Conservation (phyloP, 2,329 filamentous ascomycete genomes). For the Zasmidium citrigriseum region DNA sequence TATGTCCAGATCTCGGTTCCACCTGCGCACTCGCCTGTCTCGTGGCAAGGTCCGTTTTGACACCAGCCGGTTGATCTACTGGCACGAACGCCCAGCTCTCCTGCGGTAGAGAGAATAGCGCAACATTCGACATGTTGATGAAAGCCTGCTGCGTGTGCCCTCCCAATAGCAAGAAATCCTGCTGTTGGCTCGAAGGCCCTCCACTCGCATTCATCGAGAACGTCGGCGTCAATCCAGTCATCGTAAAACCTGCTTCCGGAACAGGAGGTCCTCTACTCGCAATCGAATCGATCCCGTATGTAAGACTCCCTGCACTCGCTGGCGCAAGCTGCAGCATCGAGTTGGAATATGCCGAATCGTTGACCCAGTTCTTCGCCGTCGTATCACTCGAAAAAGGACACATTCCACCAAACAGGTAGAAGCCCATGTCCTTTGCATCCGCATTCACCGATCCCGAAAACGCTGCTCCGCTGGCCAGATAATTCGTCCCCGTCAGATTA, state of each 20-base stretch:
- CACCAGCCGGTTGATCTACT: slow-evolving; percentile 52
- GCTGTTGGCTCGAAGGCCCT: slow-evolving; percentile 63
- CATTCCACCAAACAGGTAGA: slow-evolving; percentile 89
- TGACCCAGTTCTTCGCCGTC: slow-evolving; percentile 59
- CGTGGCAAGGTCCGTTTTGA: slow-evolving; percentile 58
- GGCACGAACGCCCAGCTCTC: slow-evolving; percentile 81
- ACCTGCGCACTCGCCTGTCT: slow-evolving; percentile 50
- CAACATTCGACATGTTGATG: slow-evolving; percentile 91
- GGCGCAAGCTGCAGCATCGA: slow-evolving; percentile 69
- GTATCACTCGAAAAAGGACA: slow-evolving; percentile 60
- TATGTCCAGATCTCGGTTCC: slow-evolving; percentile 86
- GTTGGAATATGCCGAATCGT: slow-evolving; percentile 75
- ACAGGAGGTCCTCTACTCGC: slow-evolving; percentile 65
- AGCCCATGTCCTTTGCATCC: slow-evolving; percentile 53
- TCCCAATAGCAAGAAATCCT: slow-evolving; percentile 78
- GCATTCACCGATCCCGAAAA: slow-evolving; percentile 66
- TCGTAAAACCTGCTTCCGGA: slow-evolving; percentile 81
- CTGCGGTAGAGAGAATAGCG: slow-evolving; percentile 82
- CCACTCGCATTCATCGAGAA: slow-evolving; percentile 66
- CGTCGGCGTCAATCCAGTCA: slow-evolving; percentile 72
- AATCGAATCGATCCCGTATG: slow-evolving; percentile 50
- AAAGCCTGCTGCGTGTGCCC: slow-evolving; percentile 83
- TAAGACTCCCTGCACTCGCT: slow-evolving; percentile 37
- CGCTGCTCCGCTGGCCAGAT: slow-evolving; percentile 61
- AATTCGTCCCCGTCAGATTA: slow-evolving; percentile 53